Evolutionary conservation across 345 rosid species (phyloP).

Genomic region (Eucalyptus viminalis): DNA sequence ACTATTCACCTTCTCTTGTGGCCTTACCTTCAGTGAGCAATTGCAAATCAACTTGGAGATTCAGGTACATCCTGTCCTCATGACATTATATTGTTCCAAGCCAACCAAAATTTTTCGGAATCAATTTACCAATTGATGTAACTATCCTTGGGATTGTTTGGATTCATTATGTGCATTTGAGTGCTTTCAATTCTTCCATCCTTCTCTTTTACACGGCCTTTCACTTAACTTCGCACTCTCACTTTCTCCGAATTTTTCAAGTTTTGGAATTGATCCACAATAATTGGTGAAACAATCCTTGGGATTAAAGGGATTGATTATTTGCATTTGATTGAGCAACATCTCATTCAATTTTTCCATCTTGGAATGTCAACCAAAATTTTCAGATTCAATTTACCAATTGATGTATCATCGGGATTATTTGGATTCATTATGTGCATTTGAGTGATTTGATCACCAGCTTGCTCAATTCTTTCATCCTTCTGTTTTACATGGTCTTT

Average conservation of each 20-base stretch:
- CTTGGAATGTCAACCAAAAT: background rate
- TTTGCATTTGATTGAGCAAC: background rate
- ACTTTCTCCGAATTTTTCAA: background rate
- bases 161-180: background rate
- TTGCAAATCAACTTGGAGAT: background rate
- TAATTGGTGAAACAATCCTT: background rate
- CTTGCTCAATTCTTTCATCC: background rate
- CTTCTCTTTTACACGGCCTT: background rate
- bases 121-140: background rate
- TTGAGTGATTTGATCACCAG: background rate
- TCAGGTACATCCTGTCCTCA: background rate
- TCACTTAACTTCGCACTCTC: background rate
- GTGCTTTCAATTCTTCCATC: background rate
- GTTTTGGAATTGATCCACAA: background rate
- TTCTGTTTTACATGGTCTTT: background rate
- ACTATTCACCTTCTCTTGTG: background rate
- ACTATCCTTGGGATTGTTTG: background rate
- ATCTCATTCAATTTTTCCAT: background rate
- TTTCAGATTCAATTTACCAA: background rate
- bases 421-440: background rate
- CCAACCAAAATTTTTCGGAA: background rate
- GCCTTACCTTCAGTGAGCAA: background rate
- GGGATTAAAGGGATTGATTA: background rate
- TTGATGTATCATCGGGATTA: background rate
- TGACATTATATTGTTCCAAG: background rate